These are phyloP conservation scores for Lentinus brumalis DNA, from an alignment of 768 basidiomycete species.

Conservation along the genomic window DNA sequence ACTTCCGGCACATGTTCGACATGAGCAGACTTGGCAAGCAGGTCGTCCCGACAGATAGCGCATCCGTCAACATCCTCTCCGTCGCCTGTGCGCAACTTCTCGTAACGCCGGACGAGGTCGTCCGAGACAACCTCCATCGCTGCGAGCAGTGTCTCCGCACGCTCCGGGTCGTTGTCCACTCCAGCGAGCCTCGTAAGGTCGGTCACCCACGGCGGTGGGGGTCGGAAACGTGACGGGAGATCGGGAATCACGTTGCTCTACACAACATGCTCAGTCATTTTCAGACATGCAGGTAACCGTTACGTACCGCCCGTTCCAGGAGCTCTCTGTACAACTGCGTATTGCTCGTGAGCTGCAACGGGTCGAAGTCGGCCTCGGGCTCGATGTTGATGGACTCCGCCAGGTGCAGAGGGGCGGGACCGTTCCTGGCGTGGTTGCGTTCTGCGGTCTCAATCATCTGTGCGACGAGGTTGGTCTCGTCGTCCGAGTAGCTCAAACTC, in stretches of 20 bases:
- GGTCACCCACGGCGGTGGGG: background rate
- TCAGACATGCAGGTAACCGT: background rate
- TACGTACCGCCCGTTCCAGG: constrained; percentile 8
- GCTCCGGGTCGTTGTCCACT: constrained; percentile 53
- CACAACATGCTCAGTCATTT: background rate
- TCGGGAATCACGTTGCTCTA: background rate
- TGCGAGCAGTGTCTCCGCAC: constrained; percentile 62
- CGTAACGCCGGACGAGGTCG: constrained; percentile 51
- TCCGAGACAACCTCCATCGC: constrained; percentile 65
- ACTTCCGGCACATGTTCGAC: constrained; percentile 17
- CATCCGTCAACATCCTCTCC: constrained; percentile 50
- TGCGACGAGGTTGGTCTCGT: background rate
- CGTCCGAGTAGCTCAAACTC: constrained; percentile 9
- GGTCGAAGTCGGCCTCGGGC: background rate
- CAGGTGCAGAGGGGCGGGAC: background rate
- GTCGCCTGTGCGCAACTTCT: constrained; percentile 25
- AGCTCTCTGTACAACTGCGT: background rate
- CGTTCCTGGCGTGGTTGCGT: background rate
- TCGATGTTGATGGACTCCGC: background rate
- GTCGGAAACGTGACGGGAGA: background rate
- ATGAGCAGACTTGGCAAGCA: constrained; percentile 47
- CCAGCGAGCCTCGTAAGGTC: background rate
- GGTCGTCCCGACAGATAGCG: constrained; percentile 77
- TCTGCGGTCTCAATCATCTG: background rate
- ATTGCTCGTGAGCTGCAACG: background rate